Evolutionary conservation across 345 rosid species (phyloP), one percentile per base, ranked within the genome.

Genomic region (Turnera subulata): DNA sequence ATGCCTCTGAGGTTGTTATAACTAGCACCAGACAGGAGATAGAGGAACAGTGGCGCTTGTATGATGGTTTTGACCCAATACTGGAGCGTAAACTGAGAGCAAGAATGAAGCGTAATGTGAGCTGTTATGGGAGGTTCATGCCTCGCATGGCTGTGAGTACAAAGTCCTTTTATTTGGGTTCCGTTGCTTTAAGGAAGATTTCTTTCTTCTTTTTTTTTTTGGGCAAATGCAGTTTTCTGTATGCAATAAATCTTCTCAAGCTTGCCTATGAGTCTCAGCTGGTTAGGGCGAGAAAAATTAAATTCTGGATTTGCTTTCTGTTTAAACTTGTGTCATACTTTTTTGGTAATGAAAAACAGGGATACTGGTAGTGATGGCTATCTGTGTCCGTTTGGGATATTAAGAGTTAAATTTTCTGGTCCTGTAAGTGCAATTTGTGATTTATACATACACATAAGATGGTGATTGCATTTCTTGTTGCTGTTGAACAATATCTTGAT

Each of bases 21-120:
- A 94, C 99, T 54, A 94, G 99, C 68, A 90, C 99, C 5, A 86
- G 84, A 42, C 99, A 94, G 73, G 99, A 94, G 73, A 88, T 90
- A 39, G 99, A 85, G 73, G 80, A 85, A 72, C 97, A 94, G 18
- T 90, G 99, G 97, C 89, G 91, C 46, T 72, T 94, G 76, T 94
- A 94, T 79, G 91, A 94, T 84, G 99, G 97, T 58, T 94, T 94
- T 80, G 99, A 94, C 69, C 96, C 97, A 7, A 69, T 94, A 22
- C 68, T 94, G 71, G 95, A 85, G 78, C 90, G 85, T 44, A 94
- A 94, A 80, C 58, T 94, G 73, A 70, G 97, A 59, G 99, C 93
- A 26, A 88, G 99, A 77, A 86, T 94, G 77, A 90, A 76, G 73
- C 82, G 96, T 47, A 85, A 84, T 71, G 99, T 94, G 62, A 88